Percentiles rank a stretch among this genome's conserved stretches.
Conservation (phyloP, 1,284 basidiomycete species). For the Microbotryomycetes sp. region DNA sequence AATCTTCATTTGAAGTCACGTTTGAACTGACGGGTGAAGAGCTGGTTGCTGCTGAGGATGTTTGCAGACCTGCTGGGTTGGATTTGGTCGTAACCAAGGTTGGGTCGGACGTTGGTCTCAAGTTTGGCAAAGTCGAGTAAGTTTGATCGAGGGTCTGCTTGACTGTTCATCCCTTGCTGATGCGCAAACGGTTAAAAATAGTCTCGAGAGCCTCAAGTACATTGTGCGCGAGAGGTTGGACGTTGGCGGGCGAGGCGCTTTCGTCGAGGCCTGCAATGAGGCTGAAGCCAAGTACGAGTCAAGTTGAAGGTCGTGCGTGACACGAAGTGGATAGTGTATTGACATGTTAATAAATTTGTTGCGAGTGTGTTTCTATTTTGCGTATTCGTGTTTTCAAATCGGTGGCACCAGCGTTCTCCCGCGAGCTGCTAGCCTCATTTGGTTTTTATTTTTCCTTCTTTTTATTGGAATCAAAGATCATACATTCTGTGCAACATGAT, state of each 20-base stretch:
- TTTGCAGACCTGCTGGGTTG: background rate
- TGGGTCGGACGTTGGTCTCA: slow-evolving; percentile 21
- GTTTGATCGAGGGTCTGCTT: background rate
- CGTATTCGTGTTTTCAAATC: too few species aligned
- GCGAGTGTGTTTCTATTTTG: too few species aligned
- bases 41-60: slow-evolving; percentile 6
- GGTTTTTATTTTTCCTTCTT: too few species aligned
- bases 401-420: too few species aligned
- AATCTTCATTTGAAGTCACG: slow-evolving; percentile 17
- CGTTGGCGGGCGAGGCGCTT: slow-evolving; percentile 12
- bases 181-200: background rate
- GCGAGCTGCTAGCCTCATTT: too few species aligned
- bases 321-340: too few species aligned
- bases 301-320: too few species aligned
- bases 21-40: slow-evolving; percentile 33
- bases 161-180: background rate
- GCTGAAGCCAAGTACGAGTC: slow-evolving; percentile 10
- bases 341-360: too few species aligned
- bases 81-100: slow-evolving; percentile 13
- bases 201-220: slow-evolving; percentile 20
- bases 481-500: too few species aligned
- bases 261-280: slow-evolving; percentile 27
- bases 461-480: too few species aligned
- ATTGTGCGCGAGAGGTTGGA: slow-evolving; percentile 25
- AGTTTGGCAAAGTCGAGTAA: slow-evolving; percentile 30